Evolutionary conservation across 257 asterid species (phyloP).

Genomic region (Fraxinus pennsylvanica): DNA sequence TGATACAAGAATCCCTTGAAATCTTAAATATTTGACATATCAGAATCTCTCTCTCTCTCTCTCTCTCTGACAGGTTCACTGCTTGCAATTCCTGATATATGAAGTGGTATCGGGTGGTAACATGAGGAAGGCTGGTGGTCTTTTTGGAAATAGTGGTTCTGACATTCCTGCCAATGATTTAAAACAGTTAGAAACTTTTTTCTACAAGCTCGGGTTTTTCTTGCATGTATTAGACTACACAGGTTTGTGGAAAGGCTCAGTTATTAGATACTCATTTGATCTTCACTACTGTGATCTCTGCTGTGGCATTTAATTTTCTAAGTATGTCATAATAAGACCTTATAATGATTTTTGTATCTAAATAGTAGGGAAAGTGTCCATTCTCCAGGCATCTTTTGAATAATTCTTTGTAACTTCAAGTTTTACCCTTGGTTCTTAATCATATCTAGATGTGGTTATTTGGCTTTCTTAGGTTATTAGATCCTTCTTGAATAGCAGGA

Average conservation of each 20-base stretch:
- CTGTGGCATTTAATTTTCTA: slow-evolving; percentile 1
- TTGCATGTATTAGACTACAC: slow-evolving; percentile 88
- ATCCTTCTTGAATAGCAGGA: background rate
- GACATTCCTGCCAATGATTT: slow-evolving; percentile 91
- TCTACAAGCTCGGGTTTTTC: slow-evolving; percentile 99
- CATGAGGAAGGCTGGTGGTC: slow-evolving; percentile 97
- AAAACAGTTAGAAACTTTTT: slow-evolving; percentile 92
- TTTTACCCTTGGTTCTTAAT: background rate
- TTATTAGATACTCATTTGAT: background rate
- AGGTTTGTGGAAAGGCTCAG: slow-evolving; percentile 45
- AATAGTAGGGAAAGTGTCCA: background rate
- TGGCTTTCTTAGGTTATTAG: background rate
- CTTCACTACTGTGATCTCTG: background rate
- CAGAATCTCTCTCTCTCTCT: slow-evolving; percentile 17
- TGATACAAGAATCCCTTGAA: background rate
- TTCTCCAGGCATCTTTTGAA: background rate
- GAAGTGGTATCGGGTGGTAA: slow-evolving; percentile 99
- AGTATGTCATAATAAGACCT: background rate
- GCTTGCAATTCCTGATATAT: slow-evolving; percentile 95
- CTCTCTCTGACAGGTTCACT: slow-evolving; percentile 69
- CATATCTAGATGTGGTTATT: background rate
- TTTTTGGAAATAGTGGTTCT: slow-evolving; percentile 91
- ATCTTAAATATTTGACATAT: slow-evolving; percentile 3
- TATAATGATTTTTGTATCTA: background rate
- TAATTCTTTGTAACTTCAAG: background rate